These are phyloP conservation scores for Zangia roseola DNA, from an alignment of 768 basidiomycete genomes.

Conservation along the genomic window DNA sequence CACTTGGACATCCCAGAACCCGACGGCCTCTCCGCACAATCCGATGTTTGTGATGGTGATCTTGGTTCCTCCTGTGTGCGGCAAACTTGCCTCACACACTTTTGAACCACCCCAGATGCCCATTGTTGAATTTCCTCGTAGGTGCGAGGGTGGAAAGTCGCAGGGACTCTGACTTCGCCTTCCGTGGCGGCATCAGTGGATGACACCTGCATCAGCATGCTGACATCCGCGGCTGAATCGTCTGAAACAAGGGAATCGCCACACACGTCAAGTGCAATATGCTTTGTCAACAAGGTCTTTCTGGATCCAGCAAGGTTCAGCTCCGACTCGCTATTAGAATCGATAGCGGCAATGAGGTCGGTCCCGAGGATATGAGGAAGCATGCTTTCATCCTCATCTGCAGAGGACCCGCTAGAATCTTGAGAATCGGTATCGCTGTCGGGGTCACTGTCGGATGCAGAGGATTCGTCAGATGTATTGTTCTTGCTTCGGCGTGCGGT, in stretches of 20 bases:
- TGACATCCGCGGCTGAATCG: constrained; percentile 20
- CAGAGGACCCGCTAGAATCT: constrained; percentile 20
- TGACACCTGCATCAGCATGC: constrained; percentile 21
- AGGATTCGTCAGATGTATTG: constrained; percentile 2
- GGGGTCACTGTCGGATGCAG: constrained; percentile 15
- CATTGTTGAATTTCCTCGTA: constrained; percentile 26
- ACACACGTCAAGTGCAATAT: constrained; percentile 1
- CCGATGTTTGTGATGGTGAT: constrained; percentile 28
- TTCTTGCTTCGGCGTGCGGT: neutral
- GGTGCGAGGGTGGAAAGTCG: constrained; percentile 14
- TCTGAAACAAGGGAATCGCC: constrained; percentile 13
- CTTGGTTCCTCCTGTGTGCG: constrained; percentile 7
- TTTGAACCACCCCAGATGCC: constrained; percentile 27
- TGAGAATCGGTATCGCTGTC: constrained; percentile 19
- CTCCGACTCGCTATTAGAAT: constrained; percentile 26
- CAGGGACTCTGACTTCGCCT: constrained; percentile 5
- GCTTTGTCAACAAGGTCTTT: neutral
- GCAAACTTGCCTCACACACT: constrained; percentile 18
- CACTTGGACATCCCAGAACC: constrained; percentile 20
- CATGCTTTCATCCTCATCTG: constrained; percentile 17
- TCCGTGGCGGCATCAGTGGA: constrained; percentile 10
- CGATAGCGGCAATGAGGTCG: constrained; percentile 28
- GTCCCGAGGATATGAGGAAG: constrained; percentile 26
- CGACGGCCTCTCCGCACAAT: constrained; percentile 28
- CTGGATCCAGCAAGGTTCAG: constrained; percentile 10